Base-by-base conservation (phyloP, 1,139 yeast genomes). In the Hansenula sp. region DNA sequence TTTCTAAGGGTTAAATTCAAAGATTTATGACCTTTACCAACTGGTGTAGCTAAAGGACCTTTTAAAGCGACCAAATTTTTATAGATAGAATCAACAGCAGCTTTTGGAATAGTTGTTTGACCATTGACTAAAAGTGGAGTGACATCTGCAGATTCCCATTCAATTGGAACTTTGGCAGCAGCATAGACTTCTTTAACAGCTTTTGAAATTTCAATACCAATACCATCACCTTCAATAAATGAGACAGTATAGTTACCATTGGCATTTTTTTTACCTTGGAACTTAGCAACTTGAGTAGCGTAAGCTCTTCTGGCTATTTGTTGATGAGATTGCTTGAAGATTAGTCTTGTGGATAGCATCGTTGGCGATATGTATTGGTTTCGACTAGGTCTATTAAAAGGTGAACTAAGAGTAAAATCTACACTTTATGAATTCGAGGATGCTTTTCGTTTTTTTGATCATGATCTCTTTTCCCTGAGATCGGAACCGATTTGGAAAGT, bases 181-280 rank as follows among this genome's bases (percentile, higher is more conserved):
- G 81, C 72, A 69, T 87, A 92, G 59, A 90, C 89, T 51, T 83
- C 79, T 74, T 88, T 86, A 55, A 90, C 96, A 40, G 97, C 87
- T 62, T 85, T 79, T 50, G 97, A 86, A 64, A 92, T 92, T 70
- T 92, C 98, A 42, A 83, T 78, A 56, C 98, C 98, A 56, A 92
- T 90, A 73, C 98, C 98, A 63, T 92, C 98, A 68, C 98, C 98
- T 71, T 90, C 97, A 60, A 92, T 92, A 72, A 92, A 75, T 42
- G 98, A 90, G 50, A 92, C 98, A 44, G 89, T 80, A 72, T 82
- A 92, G 61, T 86, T 82, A 51, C 92, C 92, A 43, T 77, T 73
- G 40, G 77, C 67, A 52, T 75, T 76, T 62, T 77, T 77, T 55
- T 65, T 55, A 52, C 82, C 83, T 46, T 69, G 66, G 68, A 66